Evolutionary conservation across 495 filamentous ascomycete genomes (phyloP).

Genomic region (Neurospora tetrasperma): DNA sequence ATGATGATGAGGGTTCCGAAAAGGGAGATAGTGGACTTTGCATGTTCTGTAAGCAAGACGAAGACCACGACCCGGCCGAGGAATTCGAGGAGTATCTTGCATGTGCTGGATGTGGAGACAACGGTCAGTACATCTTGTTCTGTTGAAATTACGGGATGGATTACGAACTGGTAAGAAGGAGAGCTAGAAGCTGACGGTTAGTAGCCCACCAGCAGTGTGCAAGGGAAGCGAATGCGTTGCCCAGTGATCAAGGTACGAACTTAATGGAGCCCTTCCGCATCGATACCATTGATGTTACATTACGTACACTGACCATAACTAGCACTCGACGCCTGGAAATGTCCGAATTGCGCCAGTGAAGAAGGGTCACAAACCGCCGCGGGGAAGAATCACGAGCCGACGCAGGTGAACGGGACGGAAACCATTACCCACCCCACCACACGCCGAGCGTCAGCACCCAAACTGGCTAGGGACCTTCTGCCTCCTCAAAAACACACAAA

Average conservation of each 20-base stretch:
- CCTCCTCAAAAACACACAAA: slow-evolving; percentile 61
- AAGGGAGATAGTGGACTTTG: slow-evolving; percentile 58
- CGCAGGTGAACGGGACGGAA: slow-evolving; percentile 8
- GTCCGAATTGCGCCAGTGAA: slow-evolving; percentile 62
- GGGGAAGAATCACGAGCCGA: slow-evolving; percentile 31
- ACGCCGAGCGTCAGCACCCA: slow-evolving; percentile 36
- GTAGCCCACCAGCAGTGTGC: slow-evolving; percentile 92
- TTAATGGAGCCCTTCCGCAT: not conserved
- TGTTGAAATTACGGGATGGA: slow-evolving; percentile 14
- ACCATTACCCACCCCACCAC: slow-evolving; percentile 19
- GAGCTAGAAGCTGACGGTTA: slow-evolving; percentile 26
- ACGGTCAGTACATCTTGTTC: slow-evolving; percentile 54
- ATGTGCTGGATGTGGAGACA: slow-evolving; percentile 74
- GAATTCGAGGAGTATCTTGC: slow-evolving; percentile 81
- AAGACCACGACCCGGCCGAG: slow-evolving; percentile 75
- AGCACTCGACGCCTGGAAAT: slow-evolving; percentile 67
- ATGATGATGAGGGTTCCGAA: slow-evolving; percentile 50
- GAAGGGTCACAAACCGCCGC: slow-evolving; percentile 40
- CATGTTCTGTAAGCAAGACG: slow-evolving; percentile 67
- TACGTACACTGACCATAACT: slow-evolving; percentile 10
- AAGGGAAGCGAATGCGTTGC: slow-evolving; percentile 62
- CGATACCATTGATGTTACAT: not conserved
- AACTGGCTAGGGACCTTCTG: slow-evolving; percentile 63
- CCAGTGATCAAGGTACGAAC: slow-evolving; percentile 25
- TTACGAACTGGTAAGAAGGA: not conserved